Base-by-base conservation (phyloP, 1,284 basidiomycete species). In the Nidula niveotomentosa region DNA sequence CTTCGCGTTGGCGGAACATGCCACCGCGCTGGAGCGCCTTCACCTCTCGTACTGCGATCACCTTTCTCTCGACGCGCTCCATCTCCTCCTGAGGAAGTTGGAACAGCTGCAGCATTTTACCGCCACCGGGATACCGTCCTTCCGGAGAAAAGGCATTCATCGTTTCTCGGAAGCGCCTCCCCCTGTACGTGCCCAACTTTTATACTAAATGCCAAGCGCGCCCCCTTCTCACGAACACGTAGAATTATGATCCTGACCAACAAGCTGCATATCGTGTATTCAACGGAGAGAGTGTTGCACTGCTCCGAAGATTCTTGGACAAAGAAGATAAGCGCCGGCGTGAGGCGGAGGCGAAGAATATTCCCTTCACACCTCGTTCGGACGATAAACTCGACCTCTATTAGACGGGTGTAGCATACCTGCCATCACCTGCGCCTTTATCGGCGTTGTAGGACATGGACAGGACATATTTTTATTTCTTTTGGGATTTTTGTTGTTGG, bases 1-100 rank as follows among this genome's bases (percentile, higher is more conserved):
- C 36, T 90, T 91, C 62, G 74, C 85, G 58, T 70, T 86, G 2
- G 79, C 81, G 60, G 90, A 86, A 60, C 81, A 93, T 77, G 69
- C 81, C 55, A 71, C 78, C 46, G 81, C 80, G 13, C 76, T 98
- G 56, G 91, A 95, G 65, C 84, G 94, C 10, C 81, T 97, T 46
- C 91, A 97, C 65, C 73, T 98, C 9, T 93, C 91, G 12, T 94
- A 94, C 69, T 98, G 95, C 74, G 87, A 91, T 59, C 83, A 88
- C 53, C 76, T 98, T 55, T 85, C 88, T 10, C 81, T 96, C 35
- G 83, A 86, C 18, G 91, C 92, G 2, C 77, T 96, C 41, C 90
- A 93, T 58, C 80, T 85, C 56, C 72, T 96, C 10, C 70, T 96
- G 55, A 84, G 84, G 60, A 76, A 81, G 53, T 75, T 91, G 23